A percentile compares a stretch with the other conserved stretches of the same genome.
phyloP scores from a whole-genome alignment of 2,329 filamentous ascomycete genomes.

The Dothiorella sarmentorum region DNA sequence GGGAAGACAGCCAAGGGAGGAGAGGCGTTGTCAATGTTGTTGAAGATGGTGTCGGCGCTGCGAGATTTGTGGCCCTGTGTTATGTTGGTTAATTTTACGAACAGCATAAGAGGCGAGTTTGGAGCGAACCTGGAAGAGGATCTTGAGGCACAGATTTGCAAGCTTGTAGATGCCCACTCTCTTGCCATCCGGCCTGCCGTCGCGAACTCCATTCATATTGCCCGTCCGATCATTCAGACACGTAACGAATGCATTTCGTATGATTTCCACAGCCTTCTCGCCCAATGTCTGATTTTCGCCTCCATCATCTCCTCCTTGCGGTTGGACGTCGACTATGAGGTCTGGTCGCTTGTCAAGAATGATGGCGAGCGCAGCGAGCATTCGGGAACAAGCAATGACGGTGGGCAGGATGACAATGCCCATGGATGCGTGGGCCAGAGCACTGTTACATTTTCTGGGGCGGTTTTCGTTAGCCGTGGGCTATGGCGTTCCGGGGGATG shows the following conservation, averaged over 20 bases:
- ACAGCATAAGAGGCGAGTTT: neutral
- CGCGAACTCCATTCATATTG: slow-evolving; percentile 52
- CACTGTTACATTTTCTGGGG: slow-evolving; percentile 72
- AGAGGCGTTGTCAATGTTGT: slow-evolving; percentile 78
- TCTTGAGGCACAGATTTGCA: slow-evolving; percentile 83
- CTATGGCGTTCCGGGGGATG: neutral
- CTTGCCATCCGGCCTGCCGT: slow-evolving; percentile 73
- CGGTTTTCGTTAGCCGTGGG: neutral
- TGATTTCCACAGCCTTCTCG: slow-evolving; percentile 81
- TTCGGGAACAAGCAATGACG: slow-evolving; percentile 75
- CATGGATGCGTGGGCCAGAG: slow-evolving; percentile 73
- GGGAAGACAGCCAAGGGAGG: slow-evolving; percentile 80
- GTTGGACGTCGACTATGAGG: slow-evolving; percentile 61
- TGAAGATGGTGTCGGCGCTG: slow-evolving; percentile 83
- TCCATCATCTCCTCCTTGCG: slow-evolving; percentile 44
- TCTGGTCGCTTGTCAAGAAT: slow-evolving; percentile 77
- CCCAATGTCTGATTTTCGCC: slow-evolving; percentile 73
- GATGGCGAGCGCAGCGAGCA: slow-evolving; percentile 79
- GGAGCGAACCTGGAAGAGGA: slow-evolving; percentile 63
- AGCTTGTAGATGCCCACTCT: slow-evolving; percentile 87
- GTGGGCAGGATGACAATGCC: slow-evolving; percentile 80
- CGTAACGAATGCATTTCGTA: slow-evolving; percentile 86
- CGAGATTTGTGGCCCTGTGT: slow-evolving; percentile 69
- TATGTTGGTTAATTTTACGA: slow-evolving; percentile 31
- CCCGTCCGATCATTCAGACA: slow-evolving; percentile 79